Percentiles rank a stretch among this genome's conserved stretches.
These are phyloP conservation scores for Xylariaceae sp. DNA, from an alignment of 2,329 filamentous ascomycete species.

Conservation along the genomic window DNA sequence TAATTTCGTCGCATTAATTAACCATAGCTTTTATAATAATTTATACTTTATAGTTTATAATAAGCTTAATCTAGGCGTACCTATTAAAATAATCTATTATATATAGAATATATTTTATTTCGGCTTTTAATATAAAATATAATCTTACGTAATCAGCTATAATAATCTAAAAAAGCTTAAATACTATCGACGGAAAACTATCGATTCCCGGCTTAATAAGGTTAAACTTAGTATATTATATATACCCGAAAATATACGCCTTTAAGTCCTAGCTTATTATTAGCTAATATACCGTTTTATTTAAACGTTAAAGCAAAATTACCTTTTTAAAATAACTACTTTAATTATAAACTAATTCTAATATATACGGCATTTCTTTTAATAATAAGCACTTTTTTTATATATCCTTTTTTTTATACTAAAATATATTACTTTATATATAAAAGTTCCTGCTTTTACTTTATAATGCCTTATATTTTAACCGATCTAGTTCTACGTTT, in stretches of 20 bases:
- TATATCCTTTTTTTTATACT: neutral
- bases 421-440: no score
- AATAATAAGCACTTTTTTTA: neutral
- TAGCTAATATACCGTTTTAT: neutral
- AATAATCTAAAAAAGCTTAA: neutral
- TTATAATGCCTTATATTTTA: no score
- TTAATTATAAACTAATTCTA: constrained; percentile 1
- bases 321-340: neutral
- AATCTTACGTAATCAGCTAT: neutral
- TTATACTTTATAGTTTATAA: neutral
- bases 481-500: no score
- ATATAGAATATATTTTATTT: neutral
- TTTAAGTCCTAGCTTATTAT: neutral
- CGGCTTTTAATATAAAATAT: neutral
- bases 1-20: neutral
- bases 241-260: neutral
- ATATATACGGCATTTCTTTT: neutral
- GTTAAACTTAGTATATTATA: neutral
- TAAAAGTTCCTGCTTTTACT: no score
- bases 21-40: neutral
- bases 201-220: no score
- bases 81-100: neutral
- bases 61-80: neutral
- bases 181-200: neutral
- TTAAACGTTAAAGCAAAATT: neutral